These are phyloP conservation scores for Nissolia schottii DNA, from an alignment of 306 rosid genomes.

Conservation along the genomic window DNA sequence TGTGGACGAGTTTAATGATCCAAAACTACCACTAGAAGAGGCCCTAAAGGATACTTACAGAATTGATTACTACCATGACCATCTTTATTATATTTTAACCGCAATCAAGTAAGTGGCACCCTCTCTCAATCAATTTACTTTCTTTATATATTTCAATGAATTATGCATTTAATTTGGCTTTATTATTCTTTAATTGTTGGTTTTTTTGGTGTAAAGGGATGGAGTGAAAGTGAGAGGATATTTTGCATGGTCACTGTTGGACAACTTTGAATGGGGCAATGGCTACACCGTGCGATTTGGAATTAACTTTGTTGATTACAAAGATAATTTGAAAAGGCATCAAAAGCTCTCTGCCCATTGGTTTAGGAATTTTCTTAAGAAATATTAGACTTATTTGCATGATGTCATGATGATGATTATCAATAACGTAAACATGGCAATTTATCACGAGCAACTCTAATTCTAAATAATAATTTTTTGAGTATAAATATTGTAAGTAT, in stretches of 20 bases:
- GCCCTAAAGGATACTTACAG: slow-evolving; percentile 47
- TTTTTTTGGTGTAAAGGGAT: slow-evolving; percentile 24
- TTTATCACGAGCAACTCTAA: not conserved
- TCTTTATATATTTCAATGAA: not conserved
- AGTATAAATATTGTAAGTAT: not conserved
- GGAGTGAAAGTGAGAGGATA: slow-evolving; percentile 49
- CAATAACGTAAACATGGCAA: not conserved
- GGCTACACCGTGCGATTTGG: slow-evolving; percentile 53
- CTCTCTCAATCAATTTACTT: not conserved
- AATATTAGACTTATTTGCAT: not conserved
- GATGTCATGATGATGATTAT: not conserved
- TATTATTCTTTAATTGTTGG: not conserved
- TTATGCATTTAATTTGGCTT: not conserved
- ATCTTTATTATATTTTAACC: slow-evolving; percentile 44
- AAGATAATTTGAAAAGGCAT: slow-evolving; percentile 39
- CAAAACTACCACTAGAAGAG: slow-evolving; percentile 33
- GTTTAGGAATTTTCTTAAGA: slow-evolving; percentile 44
- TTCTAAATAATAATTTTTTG: not conserved
- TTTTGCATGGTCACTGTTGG: slow-evolving; percentile 66
- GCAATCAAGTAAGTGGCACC: slow-evolving; percentile 48
- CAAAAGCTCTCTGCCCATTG: slow-evolving; percentile 54
- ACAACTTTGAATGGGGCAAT: slow-evolving; percentile 49
- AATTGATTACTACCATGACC: slow-evolving; percentile 44
- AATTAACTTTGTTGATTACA: slow-evolving; percentile 44
- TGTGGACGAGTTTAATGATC: slow-evolving; percentile 46